Base-by-base conservation (phyloP, 2,329 filamentous ascomycete genomes). In the Colletotrichum kahawae region DNA sequence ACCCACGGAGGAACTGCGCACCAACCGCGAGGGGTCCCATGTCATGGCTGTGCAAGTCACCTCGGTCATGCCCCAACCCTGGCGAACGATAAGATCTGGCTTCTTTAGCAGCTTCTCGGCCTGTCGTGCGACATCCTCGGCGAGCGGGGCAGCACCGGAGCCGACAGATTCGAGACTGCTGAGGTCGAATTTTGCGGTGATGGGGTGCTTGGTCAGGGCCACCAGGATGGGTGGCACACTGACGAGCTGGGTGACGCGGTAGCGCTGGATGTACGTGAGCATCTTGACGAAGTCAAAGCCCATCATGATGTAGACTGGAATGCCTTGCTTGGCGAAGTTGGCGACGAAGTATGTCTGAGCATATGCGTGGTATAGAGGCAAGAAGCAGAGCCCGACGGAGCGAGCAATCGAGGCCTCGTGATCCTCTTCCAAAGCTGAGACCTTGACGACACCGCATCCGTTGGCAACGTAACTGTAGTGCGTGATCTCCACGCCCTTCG, bases 51-150 rank as follows among this genome's bases (percentile, higher is more conserved):
- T 92, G 82, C 95, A 96, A 1, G 95, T 97, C 4, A 90, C 85
- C 82, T 97, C 95, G 1, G 95, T 97, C 95, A 97, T 96, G 7
- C 95, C 95, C 93, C 94, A 97, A 5, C 94, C 95, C 83, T 96
- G 95, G 80, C 86, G 85, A 14, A 89, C 77, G 4, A 77, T 68
- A 9, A 88, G 70, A 2, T 81, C 78, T 5, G 80, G 79, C 56
- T 65, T 74, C 21, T 76, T 74, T 14, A 76, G 31, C 77, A 92
- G 80, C 73, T 85, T 88, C 81, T 93, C 88, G 12, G 92, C 89
- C 77, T 93, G 91, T 13, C 87, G 85, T 70, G 85, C 87, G 5
- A 91, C 85, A 76, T 93, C 90, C n/a, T 80, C 81, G 14, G 87
- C 85, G 9, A 95, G 84, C 1, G 95, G 94, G 8, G 95, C 95